Percentiles rank a stretch among this genome's conserved stretches.
phyloP scores from a whole-genome alignment of 2,329 filamentous ascomycete species.

The Pseudogymnoascus sp. region DNA sequence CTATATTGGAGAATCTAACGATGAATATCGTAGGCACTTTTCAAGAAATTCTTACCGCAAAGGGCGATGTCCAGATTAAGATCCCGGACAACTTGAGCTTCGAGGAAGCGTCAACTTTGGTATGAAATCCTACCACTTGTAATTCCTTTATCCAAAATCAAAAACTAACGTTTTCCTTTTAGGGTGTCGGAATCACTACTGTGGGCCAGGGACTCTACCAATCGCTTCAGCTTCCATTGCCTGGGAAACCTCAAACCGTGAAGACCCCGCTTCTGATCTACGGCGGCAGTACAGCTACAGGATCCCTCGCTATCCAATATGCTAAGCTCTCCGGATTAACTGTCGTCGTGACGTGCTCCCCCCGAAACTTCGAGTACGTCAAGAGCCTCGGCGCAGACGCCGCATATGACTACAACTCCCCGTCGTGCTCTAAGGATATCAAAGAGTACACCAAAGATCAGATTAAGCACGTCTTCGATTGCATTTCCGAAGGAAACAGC shows the following conservation, averaged over 20 bases:
- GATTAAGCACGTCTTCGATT: conserved; percentile 40
- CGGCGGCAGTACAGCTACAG: conserved; percentile 43
- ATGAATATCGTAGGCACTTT: conserved; percentile 16
- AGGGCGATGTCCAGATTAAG: conserved; percentile 35
- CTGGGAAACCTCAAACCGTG: conserved; percentile 18
- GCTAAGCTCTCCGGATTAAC: conserved; percentile 33
- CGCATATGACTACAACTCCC: conserved; percentile 42
- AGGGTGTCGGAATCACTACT: conserved; percentile 28
- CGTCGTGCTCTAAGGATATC: conserved; percentile 38
- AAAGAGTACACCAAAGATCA: conserved; percentile 35
- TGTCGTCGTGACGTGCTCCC: conserved; percentile 39
- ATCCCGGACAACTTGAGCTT: conserved; percentile 39
- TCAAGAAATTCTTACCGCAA: conserved; percentile 23
- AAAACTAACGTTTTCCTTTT: neutral
- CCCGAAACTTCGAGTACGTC: conserved; percentile 40
- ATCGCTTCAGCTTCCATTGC: conserved; percentile 29
- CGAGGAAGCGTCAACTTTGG: conserved; percentile 35
- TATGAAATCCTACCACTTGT: neutral
- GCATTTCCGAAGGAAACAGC: conserved; percentile 34
- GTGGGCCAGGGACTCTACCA: conserved; percentile 43
- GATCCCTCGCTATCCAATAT: conserved; percentile 41
- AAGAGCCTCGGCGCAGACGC: conserved; percentile 38
- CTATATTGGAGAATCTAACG: conserved; percentile 14
- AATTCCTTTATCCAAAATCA: neutral
- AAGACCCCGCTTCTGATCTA: conserved; percentile 37